Percentiles rank a stretch among this genome's conserved stretches.
Evolutionary conservation across 768 basidiomycete species (phyloP).

Genomic region (Tylopilus cervinicoccineus): DNA sequence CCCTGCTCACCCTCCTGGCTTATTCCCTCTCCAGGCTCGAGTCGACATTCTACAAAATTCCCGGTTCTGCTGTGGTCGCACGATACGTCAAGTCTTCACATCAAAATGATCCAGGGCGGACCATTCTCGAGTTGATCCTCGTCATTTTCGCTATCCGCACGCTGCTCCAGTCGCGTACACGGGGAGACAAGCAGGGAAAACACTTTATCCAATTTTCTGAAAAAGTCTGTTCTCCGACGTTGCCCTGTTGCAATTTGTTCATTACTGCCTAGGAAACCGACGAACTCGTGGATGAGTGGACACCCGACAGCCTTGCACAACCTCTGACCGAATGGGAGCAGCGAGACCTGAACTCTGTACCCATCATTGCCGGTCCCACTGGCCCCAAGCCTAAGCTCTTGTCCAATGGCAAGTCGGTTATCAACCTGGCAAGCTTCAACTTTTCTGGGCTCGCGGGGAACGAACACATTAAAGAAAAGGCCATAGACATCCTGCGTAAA

Average conservation of each 20-base stretch:
- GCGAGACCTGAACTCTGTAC: conserved; percentile 68
- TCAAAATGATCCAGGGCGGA: conserved; percentile 92
- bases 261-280: conserved; percentile 75
- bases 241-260: not conserved
- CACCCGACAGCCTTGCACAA: conserved; percentile 75
- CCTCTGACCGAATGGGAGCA: conserved; percentile 58
- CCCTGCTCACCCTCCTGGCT: conserved; percentile 67
- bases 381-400: conserved; percentile 80
- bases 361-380: conserved; percentile 73
- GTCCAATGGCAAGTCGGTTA: conserved; percentile 65
- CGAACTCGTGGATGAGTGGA: conserved; percentile 95
- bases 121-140: conserved; percentile 84
- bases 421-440: conserved; percentile 89
- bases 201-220: conserved; percentile 90
- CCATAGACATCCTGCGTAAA: conserved; percentile 77
- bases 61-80: conserved; percentile 78
- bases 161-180: conserved; percentile 83
- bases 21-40: conserved; percentile 56
- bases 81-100: conserved; percentile 95
- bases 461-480: conserved; percentile 80
- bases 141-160: conserved; percentile 87
- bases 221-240: conserved; percentile 53
- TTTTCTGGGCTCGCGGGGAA: conserved; percentile 89
- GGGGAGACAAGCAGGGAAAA: conserved; percentile 78
- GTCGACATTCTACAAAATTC: conserved; percentile 66